Conservation (phyloP, 2,329 filamentous ascomycete genomes). For the Diaporthe longicolla region DNA sequence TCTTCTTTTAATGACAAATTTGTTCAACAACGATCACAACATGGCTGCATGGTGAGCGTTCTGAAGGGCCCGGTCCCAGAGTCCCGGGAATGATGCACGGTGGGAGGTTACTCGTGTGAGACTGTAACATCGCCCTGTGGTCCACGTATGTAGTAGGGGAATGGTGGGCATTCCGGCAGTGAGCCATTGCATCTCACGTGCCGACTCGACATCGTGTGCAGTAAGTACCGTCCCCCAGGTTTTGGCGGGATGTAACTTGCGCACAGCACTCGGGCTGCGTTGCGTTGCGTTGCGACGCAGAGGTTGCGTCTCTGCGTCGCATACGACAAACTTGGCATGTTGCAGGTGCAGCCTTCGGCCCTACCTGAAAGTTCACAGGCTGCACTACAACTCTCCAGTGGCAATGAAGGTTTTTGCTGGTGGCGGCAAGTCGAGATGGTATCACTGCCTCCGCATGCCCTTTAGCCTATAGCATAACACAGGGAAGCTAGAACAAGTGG, state of each 20-base stretch:
- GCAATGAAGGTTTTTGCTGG: background rate
- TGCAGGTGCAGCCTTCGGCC: background rate
- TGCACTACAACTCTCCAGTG: too few relatives aligned
- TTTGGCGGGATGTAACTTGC: slow-evolving; percentile 27
- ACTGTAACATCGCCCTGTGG: slow-evolving; percentile 7
- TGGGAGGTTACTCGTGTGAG: background rate
- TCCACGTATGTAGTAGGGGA: too few relatives aligned
- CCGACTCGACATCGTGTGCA: background rate
- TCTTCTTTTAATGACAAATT: background rate
- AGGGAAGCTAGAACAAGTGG: background rate
- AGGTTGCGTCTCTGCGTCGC: background rate
- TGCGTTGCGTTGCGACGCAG: slow-evolving; percentile 2
- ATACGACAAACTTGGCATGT: background rate
- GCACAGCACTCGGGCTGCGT: background rate
- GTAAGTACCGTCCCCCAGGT: background rate
- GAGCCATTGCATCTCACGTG: background rate
- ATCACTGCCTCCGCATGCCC: background rate
- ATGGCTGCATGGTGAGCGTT: background rate
- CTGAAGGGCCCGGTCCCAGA: background rate
- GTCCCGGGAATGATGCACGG: background rate
- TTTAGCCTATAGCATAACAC: background rate
- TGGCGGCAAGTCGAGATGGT: background rate
- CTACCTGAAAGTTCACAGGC: background rate
- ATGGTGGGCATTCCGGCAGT: background rate
- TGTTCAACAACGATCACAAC: background rate